phyloP scores from a whole-genome alignment of 352 stramenopile genomes.

The Phytophthora gonapodyides region DNA sequence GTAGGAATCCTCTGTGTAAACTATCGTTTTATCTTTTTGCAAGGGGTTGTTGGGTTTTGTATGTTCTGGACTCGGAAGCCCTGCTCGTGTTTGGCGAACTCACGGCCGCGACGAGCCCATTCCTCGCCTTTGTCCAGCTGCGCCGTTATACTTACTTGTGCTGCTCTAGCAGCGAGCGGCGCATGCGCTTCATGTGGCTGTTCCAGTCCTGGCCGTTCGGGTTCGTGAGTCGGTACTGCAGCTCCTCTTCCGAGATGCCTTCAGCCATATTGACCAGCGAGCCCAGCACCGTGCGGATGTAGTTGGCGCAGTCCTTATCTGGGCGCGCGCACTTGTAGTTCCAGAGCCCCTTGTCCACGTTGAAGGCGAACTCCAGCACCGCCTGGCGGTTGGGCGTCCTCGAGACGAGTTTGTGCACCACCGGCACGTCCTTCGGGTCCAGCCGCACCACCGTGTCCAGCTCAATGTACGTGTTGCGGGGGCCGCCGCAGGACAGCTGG shows the following conservation, averaged over 20 bases:
- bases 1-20: conserved; percentile 37
- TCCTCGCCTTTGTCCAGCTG: not conserved
- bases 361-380: conserved; percentile 89
- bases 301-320: conserved; percentile 91
- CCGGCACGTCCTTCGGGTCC: conserved; percentile 72
- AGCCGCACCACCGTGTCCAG: conserved; percentile 84
- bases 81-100: not conserved
- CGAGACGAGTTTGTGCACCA: conserved; percentile 70
- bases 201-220: conserved; percentile 80
- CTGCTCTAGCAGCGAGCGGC: conserved; percentile 66
- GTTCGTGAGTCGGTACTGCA: conserved; percentile 86
- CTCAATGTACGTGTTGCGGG: conserved; percentile 78
- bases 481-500: conserved; percentile 71
- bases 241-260: conserved; percentile 89
- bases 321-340: conserved; percentile 89
- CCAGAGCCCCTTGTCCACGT: conserved; percentile 88
- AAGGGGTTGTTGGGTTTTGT: conserved; percentile 14
- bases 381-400: conserved; percentile 61
- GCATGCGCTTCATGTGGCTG: conserved; percentile 83
- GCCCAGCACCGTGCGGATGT: conserved; percentile 89
- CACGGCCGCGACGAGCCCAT: not conserved
- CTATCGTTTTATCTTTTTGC: conserved; percentile 32
- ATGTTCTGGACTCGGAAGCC: not conserved
- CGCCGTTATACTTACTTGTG: conserved; percentile 37
- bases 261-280: conserved; percentile 93